Evolutionary conservation across 371 early-diverging fungal species (phyloP).

Genomic region (Mortierella sp.): DNA sequence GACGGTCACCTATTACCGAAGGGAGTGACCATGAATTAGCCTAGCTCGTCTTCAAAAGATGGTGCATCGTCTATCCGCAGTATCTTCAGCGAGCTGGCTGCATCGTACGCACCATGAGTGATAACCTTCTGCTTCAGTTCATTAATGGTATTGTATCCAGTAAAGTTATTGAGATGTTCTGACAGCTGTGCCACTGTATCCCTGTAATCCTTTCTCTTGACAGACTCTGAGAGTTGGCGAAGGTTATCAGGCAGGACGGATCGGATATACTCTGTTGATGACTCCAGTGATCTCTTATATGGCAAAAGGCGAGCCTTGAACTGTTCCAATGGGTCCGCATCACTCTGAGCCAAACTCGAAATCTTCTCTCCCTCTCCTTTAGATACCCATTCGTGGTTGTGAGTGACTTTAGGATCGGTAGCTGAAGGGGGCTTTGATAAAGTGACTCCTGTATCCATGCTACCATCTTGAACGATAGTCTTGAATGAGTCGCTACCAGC

Average conservation of each 20-base stretch:
- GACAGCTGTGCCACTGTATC: constrained; percentile 60
- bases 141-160: constrained; percentile 86
- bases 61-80: background rate
- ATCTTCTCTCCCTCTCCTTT: too few species aligned
- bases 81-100: background rate
- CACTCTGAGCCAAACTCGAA: background rate
- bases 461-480: too few species aligned
- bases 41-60: background rate
- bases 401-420: too few species aligned
- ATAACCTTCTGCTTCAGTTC: constrained; percentile 77
- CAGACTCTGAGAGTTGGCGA: constrained; percentile 45
- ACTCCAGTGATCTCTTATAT: constrained; percentile 33
- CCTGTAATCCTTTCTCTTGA: constrained; percentile 59
- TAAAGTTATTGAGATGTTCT: constrained; percentile 76
- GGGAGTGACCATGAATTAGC: too few species aligned
- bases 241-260: constrained; percentile 30
- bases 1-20: constrained; percentile 58
- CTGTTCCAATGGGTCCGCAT: constrained; percentile 25
- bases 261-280: constrained; percentile 41
- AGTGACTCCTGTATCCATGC: too few species aligned
- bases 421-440: too few species aligned
- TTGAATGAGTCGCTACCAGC: background rate
- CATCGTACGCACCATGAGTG: constrained; percentile 67
- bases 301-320: constrained; percentile 34
- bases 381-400: too few species aligned